Evolutionary conservation across 2,329 filamentous ascomycete genomes (phyloP), one percentile per base, ranked within the genome.

Genomic region (Calonectria leucothoes): DNA sequence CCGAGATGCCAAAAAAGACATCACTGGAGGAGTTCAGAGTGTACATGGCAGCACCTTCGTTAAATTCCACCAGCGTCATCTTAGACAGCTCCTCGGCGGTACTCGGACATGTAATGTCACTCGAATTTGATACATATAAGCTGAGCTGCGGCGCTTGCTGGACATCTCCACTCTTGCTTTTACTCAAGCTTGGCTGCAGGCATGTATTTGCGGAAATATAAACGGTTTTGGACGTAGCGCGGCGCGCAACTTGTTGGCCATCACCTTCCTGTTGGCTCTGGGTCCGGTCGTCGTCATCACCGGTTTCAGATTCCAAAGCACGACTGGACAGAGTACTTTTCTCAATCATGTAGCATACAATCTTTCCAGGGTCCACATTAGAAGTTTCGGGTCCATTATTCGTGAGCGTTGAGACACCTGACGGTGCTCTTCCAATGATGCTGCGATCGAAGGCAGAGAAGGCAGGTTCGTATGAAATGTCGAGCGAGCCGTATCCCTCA

Each of bases 201-300:
- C 97, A 99, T 1, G 94, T 96, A 77, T 95, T 98, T 52, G 95
- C 92, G 2, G 95, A 95, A 68, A 99, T 89, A 83, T 94, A 98
- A 4, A 98, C 87, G 2, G 85, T 90, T 51, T 84, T 80, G 12
- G 72, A 39, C 11, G 77, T 33, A 25, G 87, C 20, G 84, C 83
- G 29, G 84, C 75, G 66, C 80, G 75, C 52, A 7, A 70, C 70
- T n/a, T 77, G 66, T 61, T 71, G 29, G 11, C 23, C 35, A 23
- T 39, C 35, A 12, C 33, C 15, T 14, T 27, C 35, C 35, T 37
- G 12, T 37, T 45, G n/a, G n/a, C 17, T 23, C 14, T 49, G 29
- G 31, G 69, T 8, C 59, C 39, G 7, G 2, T 59, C 45, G 15
- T 71, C 48, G 33, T 66, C 48, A 76, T 70, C 75, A 14, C 17